These are phyloP conservation scores for Kodamaea anthophila DNA, from an alignment of 1,139 yeast species.

Conservation along the genomic window DNA sequence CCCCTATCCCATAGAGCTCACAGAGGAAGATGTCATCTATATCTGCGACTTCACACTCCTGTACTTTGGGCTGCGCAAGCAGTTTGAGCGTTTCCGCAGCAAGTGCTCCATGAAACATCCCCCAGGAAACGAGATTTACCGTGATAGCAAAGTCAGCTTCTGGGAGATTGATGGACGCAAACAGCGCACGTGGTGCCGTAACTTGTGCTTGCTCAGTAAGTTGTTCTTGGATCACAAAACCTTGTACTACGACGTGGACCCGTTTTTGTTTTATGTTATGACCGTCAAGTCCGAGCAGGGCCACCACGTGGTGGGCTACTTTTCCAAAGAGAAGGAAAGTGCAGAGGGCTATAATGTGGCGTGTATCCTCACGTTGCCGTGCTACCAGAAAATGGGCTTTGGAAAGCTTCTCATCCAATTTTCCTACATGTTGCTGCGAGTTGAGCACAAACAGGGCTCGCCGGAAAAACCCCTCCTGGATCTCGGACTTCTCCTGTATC, in stretches of 20 bases:
- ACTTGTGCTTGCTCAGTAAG: constrained; percentile 81
- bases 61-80: constrained; percentile 83
- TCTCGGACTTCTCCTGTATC: constrained; percentile 83
- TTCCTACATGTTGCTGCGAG: constrained; percentile 81
- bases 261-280: constrained; percentile 93
- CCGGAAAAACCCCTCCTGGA: constrained; percentile 97
- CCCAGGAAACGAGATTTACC: constrained; percentile 94
- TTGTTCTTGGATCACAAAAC: constrained; percentile 92
- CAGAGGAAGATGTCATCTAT: constrained; percentile 84
- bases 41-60: constrained; percentile 88
- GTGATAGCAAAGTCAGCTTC: constrained; percentile 72
- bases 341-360: constrained; percentile 97
- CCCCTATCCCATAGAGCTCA: constrained; percentile 91
- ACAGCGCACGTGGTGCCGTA: constrained; percentile 96
- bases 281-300: constrained; percentile 82
- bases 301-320: constrained; percentile 92
- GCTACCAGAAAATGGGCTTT: constrained; percentile 91
- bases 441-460: constrained; percentile 86
- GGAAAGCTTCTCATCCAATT: constrained; percentile 90
- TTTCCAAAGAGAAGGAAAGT: constrained; percentile 92
- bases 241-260: constrained; percentile 93
- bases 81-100: constrained; percentile 82
- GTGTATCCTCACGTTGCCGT: constrained; percentile 91
- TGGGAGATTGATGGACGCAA: constrained; percentile 96
- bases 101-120: constrained; percentile 90